These are phyloP conservation scores for Abrus precatorius DNA, from an alignment of 306 rosid genomes.

Conservation along the genomic window DNA sequence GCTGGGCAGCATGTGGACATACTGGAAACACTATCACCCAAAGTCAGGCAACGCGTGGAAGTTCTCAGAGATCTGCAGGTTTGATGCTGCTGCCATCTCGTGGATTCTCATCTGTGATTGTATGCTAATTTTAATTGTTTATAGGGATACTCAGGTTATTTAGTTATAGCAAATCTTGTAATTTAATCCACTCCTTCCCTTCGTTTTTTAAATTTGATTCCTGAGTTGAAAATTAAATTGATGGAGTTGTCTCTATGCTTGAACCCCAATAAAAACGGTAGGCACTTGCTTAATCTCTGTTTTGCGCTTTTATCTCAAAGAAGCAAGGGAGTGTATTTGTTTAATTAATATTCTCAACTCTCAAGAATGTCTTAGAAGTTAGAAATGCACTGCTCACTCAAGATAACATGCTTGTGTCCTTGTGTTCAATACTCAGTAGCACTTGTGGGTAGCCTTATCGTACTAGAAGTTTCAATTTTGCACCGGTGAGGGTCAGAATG, in stretches of 20 bases:
- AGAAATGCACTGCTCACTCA: background rate
- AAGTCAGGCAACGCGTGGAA: constrained; percentile 58
- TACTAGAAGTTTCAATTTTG: constrained; percentile 16
- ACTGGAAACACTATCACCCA: constrained; percentile 52
- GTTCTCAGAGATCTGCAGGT: constrained; percentile 62
- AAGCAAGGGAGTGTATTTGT: constrained; percentile 13
- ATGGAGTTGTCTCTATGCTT: background rate
- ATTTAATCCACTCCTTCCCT: constrained; percentile 9
- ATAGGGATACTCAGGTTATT: background rate
- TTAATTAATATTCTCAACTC: constrained; percentile 8
- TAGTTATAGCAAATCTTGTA: background rate
- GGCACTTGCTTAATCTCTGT: background rate
- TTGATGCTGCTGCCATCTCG: constrained; percentile 23
- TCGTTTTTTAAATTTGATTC: constrained; percentile 11
- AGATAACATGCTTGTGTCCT: constrained; percentile 4
- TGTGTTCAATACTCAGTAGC: constrained; percentile 19
- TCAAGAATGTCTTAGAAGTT: background rate
- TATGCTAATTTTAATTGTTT: constrained; percentile 1
- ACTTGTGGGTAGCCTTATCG: background rate
- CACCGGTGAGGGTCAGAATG: constrained; percentile 3
- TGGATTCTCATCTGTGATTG: background rate
- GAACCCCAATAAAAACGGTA: background rate
- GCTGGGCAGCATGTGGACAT: constrained; percentile 53
- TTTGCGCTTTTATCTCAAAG: constrained; percentile 9
- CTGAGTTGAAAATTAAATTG: constrained; percentile 18